phyloP scores from a whole-genome alignment of 306 rosid genomes.

The Citrullus amarus region DNA sequence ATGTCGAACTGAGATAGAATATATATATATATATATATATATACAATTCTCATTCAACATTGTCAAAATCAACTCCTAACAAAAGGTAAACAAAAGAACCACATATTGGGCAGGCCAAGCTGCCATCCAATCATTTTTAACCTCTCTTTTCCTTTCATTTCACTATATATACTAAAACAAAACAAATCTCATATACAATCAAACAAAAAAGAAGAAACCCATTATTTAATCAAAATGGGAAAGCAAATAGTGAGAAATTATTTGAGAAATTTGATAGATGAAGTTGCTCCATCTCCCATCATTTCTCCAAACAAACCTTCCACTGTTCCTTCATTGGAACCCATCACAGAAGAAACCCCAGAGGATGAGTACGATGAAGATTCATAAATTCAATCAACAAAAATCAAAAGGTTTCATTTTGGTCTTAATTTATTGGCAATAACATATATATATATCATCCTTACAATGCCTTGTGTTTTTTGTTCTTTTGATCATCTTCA shows the following conservation, averaged over 20 bases:
- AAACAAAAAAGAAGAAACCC: neutral
- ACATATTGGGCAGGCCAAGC: neutral
- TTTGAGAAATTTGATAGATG: conserved; percentile 26
- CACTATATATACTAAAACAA: neutral
- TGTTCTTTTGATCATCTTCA: too few relatives aligned
- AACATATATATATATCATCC: too few relatives aligned
- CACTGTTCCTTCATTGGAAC: conserved; percentile 44
- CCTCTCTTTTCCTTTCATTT: neutral
- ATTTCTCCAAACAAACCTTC: conserved; percentile 45
- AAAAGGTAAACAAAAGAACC: too few relatives aligned
- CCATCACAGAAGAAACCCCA: conserved; percentile 22
- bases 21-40: too few relatives aligned
- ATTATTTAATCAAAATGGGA: conserved; percentile 12
- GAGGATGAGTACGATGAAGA: conserved; percentile 1
- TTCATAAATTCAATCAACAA: neutral
- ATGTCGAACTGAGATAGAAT: too few relatives aligned
- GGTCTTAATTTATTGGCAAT: too few relatives aligned
- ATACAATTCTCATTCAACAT: too few relatives aligned
- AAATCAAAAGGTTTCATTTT: too few relatives aligned
- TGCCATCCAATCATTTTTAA: neutral
- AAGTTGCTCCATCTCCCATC: conserved; percentile 48
- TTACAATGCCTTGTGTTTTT: too few relatives aligned
- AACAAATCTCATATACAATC: neutral
- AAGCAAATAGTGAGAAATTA: conserved; percentile 22
- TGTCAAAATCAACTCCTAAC: too few relatives aligned